Conservation (phyloP, 2,329 filamentous ascomycete species). For the Aspergillus flavus region DNA sequence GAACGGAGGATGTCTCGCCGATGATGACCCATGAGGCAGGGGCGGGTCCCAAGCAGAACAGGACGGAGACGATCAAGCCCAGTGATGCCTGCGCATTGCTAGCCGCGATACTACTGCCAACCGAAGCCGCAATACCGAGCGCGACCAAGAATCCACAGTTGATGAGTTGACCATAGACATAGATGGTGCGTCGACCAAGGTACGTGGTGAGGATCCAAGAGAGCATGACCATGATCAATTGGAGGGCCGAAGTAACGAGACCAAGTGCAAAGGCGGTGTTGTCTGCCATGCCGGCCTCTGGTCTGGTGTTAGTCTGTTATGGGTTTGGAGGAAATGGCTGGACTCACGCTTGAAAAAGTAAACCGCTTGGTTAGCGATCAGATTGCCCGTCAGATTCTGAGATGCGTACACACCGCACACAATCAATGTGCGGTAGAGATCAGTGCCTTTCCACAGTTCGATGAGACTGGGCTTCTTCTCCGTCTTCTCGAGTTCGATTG, state of each 20-base stretch:
- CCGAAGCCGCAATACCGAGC: slow-evolving; percentile 62
- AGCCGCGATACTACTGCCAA: slow-evolving; percentile 44
- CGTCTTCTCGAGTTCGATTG: slow-evolving; percentile 57
- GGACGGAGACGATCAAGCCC: slow-evolving; percentile 66
- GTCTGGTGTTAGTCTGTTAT: slow-evolving; percentile 30
- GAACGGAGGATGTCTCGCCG: slow-evolving; percentile 66
- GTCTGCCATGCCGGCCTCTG: slow-evolving; percentile 62
- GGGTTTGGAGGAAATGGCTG: too few species aligned
- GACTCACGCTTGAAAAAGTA: too few species aligned
- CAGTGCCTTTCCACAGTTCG: too few species aligned
- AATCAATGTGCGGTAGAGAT: too few species aligned
- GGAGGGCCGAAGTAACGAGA: slow-evolving; percentile 66
- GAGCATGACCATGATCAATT: slow-evolving; percentile 28
- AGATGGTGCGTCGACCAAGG: too few species aligned
- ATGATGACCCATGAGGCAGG: slow-evolving; percentile 70
- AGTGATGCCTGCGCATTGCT: slow-evolving; percentile 62
- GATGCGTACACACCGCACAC: too few species aligned
- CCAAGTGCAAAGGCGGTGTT: slow-evolving; percentile 63
- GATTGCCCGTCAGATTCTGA: too few species aligned
- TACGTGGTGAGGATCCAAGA: too few species aligned
- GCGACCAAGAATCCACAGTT: slow-evolving; percentile 20
- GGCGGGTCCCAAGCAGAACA: slow-evolving; percentile 65
- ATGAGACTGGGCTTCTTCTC: slow-evolving; percentile 12
- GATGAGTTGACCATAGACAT: too few species aligned
- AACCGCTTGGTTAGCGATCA: too few species aligned